Conservation (phyloP, 768 basidiomycete species). For the Steccherinum ochraceum region DNA sequence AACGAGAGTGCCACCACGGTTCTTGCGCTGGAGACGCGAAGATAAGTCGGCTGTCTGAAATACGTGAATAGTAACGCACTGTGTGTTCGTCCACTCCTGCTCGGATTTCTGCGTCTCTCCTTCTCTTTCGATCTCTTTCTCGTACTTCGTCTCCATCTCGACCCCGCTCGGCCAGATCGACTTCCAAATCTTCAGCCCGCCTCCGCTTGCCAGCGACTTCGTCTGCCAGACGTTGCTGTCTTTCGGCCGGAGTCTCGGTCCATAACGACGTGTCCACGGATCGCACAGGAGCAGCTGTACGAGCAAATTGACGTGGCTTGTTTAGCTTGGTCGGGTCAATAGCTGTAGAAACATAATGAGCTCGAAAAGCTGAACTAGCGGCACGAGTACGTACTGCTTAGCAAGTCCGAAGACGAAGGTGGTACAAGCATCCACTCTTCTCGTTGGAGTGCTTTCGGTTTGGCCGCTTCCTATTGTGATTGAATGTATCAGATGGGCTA, state of each 20-base stretch:
- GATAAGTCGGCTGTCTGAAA: slow-evolving; percentile 15
- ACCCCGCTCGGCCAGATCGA: slow-evolving; percentile 28
- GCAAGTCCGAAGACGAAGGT: slow-evolving; percentile 72
- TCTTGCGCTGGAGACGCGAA: slow-evolving; percentile 22
- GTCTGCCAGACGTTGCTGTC: slow-evolving; percentile 86
- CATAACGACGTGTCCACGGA: slow-evolving; percentile 64
- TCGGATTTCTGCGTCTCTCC: slow-evolving; percentile 63
- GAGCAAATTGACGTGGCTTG: slow-evolving; percentile 76
- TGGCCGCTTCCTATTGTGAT: slow-evolving; percentile 54
- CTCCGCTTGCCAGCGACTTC: slow-evolving; percentile 91
- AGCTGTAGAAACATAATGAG: slow-evolving; percentile 32
- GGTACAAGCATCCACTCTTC: slow-evolving; percentile 99
- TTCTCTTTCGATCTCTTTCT: slow-evolving; percentile 48
- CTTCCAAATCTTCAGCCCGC: slow-evolving; percentile 50
- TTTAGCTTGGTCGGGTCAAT: slow-evolving; percentile 80
- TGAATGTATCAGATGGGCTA: not conserved
- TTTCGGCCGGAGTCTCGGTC: slow-evolving; percentile 96
- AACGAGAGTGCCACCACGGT: slow-evolving; percentile 19
- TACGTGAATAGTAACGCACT: too few relatives aligned
- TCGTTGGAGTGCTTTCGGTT: slow-evolving; percentile 73
- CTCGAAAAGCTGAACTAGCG: too few relatives aligned
- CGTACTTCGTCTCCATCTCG: slow-evolving; percentile 21
- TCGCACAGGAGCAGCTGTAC: slow-evolving; percentile 34
- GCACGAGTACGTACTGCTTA: slow-evolving; percentile 45
- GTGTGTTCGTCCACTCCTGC: slow-evolving; percentile 76